Evolutionary conservation across 1,139 yeast genomes (phyloP).

Genomic region (Debaryomyces sp.): DNA sequence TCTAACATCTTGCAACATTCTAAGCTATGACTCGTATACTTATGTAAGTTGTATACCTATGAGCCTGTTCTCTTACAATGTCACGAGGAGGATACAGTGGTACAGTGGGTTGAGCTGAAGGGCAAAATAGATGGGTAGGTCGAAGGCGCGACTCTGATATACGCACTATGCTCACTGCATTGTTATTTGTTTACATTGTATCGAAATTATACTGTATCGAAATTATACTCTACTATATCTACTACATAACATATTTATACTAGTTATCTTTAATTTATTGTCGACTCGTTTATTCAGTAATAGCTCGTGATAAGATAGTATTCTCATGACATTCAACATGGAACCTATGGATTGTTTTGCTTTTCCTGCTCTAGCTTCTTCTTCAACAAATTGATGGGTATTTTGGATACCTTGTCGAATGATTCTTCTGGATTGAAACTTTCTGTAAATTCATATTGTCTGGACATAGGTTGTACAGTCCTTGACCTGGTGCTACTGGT

Average conservation of each 20-base stretch:
- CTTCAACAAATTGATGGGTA: constrained; percentile 21
- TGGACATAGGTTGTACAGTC: not conserved
- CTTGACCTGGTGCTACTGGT: not conserved
- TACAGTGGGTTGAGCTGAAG: not conserved
- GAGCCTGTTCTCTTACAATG: too few relatives aligned
- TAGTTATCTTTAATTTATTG: not conserved
- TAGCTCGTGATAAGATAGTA: not conserved
- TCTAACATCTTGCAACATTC: too few relatives aligned
- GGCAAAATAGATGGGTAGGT: not conserved
- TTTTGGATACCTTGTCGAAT: constrained; percentile 21
- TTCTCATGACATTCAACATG: not conserved
- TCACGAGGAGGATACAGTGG: not conserved
- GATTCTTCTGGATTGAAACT: constrained; percentile 23
- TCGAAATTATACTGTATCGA: too few relatives aligned
- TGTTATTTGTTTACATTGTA: too few relatives aligned
- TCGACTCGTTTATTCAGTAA: not conserved
- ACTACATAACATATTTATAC: too few relatives aligned
- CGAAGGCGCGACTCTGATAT: not conserved
- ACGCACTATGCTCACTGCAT: not conserved
- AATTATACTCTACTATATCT: not conserved
- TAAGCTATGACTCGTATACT: too few relatives aligned
- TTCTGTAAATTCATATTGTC: not conserved
- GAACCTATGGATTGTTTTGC: not conserved
- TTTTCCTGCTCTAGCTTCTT: constrained; percentile 12
- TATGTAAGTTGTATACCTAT: too few relatives aligned